Percentiles rank a stretch among this genome's conserved stretches.
These are phyloP conservation scores for Ogataea glucozyma DNA, from an alignment of 805 yeast species.

Conservation along the genomic window DNA sequence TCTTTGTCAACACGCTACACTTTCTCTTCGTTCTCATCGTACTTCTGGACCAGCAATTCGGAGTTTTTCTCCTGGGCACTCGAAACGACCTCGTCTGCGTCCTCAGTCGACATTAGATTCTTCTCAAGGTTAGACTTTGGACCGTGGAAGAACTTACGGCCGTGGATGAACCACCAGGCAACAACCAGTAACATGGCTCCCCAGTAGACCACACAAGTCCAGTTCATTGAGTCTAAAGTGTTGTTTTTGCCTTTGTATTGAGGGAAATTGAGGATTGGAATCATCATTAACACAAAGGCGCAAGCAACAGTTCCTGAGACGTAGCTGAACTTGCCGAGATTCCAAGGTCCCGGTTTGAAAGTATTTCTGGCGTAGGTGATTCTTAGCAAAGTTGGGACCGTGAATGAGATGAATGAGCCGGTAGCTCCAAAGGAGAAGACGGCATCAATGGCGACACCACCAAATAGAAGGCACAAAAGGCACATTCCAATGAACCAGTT, in stretches of 20 bases:
- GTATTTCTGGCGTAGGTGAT: conserved; percentile 53
- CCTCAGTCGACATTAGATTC: conserved; percentile 28
- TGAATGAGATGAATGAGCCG: conserved; percentile 65
- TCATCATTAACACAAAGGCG: conserved; percentile 54
- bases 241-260: conserved; percentile 41
- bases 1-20: no score
- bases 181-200: conserved; percentile 57
- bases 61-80: conserved; percentile 4
- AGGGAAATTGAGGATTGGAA: conserved; percentile 63
- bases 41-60: conserved; percentile 8
- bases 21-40: conserved; percentile 7
- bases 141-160: conserved; percentile 61
- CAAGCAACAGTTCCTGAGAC: conserved; percentile 50
- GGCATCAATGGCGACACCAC: conserved; percentile 66
- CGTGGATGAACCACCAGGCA: conserved; percentile 52
- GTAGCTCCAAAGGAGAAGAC: conserved; percentile 75
- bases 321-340: conserved; percentile 53
- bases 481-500: conserved; percentile 57
- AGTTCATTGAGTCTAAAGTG: conserved; percentile 51
- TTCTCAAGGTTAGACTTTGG: conserved; percentile 54
- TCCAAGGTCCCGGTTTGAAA: conserved; percentile 68
- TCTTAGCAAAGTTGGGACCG: conserved; percentile 61
- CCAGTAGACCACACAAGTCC: conserved; percentile 63
- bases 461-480: conserved; percentile 59
- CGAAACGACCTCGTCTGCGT: conserved; percentile 14